A percentile compares a stretch with the other conserved stretches of the same genome.
These are phyloP conservation scores for Penicillium nordicum DNA, from an alignment of 2,329 filamentous ascomycete genomes.

Conservation along the genomic window DNA sequence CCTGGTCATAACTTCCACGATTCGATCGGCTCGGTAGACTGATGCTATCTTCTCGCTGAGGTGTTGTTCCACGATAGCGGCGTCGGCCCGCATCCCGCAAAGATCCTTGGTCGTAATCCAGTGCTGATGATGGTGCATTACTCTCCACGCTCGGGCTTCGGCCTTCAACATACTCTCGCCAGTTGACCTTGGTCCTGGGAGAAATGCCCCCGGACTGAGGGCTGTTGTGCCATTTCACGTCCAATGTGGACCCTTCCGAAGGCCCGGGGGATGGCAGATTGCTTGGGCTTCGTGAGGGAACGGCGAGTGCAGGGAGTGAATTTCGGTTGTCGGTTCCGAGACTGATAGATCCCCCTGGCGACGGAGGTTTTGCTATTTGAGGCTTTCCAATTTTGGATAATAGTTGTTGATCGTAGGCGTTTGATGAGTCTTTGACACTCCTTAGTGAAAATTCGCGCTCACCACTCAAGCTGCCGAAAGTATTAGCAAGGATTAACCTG, in stretches of 20 bases:
- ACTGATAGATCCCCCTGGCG: constrained; percentile 45
- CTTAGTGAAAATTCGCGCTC: constrained; percentile 58
- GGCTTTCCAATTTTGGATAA: constrained; percentile 61
- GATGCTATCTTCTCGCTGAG: constrained; percentile 49
- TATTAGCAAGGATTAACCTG: constrained; percentile 7
- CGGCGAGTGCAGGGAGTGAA: constrained; percentile 33
- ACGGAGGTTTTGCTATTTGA: constrained; percentile 58
- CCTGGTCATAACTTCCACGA: constrained; percentile 61
- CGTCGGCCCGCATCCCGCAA: constrained; percentile 39
- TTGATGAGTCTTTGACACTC: constrained; percentile 57
- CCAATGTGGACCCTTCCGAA: constrained; percentile 31
- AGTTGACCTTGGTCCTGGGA: constrained; percentile 39
- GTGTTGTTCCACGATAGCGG: constrained; percentile 49
- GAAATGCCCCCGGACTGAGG: constrained; percentile 43
- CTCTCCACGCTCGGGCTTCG: constrained; percentile 46
- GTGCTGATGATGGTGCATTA: constrained; percentile 36
- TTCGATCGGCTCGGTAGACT: constrained; percentile 53
- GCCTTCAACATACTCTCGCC: constrained; percentile 42
- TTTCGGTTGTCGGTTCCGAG: constrained; percentile 31
- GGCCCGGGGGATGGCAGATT: constrained; percentile 33
- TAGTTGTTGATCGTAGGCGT: constrained; percentile 61
- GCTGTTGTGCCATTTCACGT: constrained; percentile 40
- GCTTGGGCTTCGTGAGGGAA: constrained; percentile 32
- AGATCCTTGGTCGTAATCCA: constrained; percentile 41
- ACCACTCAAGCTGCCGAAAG: constrained; percentile 51